A percentile compares a stretch with the other conserved stretches of the same genome.
These are phyloP conservation scores for Apiotrichum gamsii DNA, from an alignment of 1,284 basidiomycete genomes.

Conservation along the genomic window DNA sequence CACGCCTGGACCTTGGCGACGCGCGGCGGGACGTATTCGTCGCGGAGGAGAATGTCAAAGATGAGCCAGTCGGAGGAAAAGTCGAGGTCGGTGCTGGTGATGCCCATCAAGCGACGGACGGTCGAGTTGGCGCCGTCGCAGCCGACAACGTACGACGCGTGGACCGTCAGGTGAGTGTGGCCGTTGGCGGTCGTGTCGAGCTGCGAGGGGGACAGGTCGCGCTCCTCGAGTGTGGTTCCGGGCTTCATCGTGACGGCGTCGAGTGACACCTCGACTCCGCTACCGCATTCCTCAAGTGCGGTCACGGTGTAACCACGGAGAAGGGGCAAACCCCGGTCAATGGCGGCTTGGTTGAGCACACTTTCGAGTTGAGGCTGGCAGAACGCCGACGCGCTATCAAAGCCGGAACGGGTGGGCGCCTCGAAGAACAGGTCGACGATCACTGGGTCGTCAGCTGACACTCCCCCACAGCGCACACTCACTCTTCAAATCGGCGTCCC, in stretches of 20 bases:
- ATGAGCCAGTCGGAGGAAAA: conserved; percentile 24
- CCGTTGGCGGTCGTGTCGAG: not conserved
- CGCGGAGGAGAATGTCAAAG: conserved; percentile 12
- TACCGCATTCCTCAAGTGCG: not conserved
- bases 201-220: not conserved
- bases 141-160: conserved; percentile 16
- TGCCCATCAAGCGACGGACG: conserved; percentile 11
- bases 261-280: not conserved
- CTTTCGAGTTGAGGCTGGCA: conserved; percentile 17
- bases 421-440: conserved; percentile 10
- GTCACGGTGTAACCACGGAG: conserved; percentile 3
- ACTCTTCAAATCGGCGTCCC: conserved; percentile 17
- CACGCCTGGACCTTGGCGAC: conserved; percentile 1
- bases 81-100: conserved; percentile 12
- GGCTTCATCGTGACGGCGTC: not conserved
- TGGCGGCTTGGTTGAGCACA: conserved; percentile 4
- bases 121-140: conserved; percentile 24
- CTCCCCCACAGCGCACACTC: not conserved
- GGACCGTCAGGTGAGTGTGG: not conserved
- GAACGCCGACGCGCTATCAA: conserved; percentile 12
- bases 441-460: not conserved
- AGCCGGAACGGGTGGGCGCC: conserved; percentile 15
- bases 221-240: not conserved
- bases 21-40: conserved; percentile 6
- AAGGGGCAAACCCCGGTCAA: conserved; percentile 1